Percentiles rank a stretch among this genome's conserved stretches.
Evolutionary conservation across 2,329 filamentous ascomycete genomes (phyloP).

Genomic region (Fusarium kyushuense): DNA sequence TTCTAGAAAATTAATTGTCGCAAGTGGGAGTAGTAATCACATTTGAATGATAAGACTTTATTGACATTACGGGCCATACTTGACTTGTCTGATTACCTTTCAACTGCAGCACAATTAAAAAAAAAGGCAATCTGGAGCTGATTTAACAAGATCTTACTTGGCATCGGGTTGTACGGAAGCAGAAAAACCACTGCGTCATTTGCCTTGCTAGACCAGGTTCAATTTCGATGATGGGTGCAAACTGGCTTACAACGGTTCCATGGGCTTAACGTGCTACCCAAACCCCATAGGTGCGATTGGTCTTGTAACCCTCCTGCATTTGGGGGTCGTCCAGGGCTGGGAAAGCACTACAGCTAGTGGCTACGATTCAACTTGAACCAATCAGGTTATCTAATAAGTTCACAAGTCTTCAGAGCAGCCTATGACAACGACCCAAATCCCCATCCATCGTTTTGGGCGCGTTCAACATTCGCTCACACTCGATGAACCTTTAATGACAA

Average conservation of each 20-base stretch:
- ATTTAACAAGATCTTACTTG: background rate
- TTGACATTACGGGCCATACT: background rate
- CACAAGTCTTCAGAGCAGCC: conserved; percentile 36
- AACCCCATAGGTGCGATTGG: background rate
- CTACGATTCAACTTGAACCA: conserved; percentile 20
- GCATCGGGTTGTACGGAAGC: conserved; percentile 3
- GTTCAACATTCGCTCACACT: conserved; percentile 29
- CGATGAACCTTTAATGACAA: conserved; percentile 37
- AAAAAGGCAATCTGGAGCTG: background rate
- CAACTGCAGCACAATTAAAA: background rate
- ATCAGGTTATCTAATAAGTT: conserved; percentile 31
- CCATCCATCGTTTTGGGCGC: conserved; percentile 17
- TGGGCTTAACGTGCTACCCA: conserved; percentile 8
- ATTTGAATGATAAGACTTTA: background rate
- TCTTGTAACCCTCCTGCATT: conserved; percentile 10
- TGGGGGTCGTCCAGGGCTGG: conserved; percentile 3
- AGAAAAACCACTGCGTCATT: conserved; percentile 19
- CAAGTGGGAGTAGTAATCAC: background rate
- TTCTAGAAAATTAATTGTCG: conserved; percentile 8
- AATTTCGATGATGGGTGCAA: conserved; percentile 10
- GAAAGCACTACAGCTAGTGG: conserved; percentile 8
- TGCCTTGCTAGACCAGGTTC: conserved; percentile 8
- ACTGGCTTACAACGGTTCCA: conserved; percentile 16
- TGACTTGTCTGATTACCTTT: background rate
- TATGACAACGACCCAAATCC: conserved; percentile 37